Evolutionary conservation across 2,329 filamentous ascomycete species (phyloP).

Genomic region (Pseudomassariella vexata): DNA sequence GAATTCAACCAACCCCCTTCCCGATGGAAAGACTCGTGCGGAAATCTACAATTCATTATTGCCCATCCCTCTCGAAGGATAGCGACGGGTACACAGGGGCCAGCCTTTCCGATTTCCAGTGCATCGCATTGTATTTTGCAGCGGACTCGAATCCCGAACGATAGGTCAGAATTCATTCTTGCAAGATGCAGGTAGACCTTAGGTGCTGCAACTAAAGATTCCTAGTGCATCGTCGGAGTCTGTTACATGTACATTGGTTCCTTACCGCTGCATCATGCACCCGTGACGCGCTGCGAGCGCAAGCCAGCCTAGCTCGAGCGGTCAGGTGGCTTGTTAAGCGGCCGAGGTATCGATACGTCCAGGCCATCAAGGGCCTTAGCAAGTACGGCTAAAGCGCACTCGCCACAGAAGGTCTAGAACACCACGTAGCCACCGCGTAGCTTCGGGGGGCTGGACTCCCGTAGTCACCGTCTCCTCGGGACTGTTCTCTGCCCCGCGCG

Average conservation of each 20-base stretch:
- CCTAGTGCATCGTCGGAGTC: not conserved
- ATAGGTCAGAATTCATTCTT: slow-evolving; percentile 1
- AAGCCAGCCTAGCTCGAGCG: not conserved
- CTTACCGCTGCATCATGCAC: not conserved
- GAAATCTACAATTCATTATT: too few species aligned
- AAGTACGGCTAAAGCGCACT: not conserved
- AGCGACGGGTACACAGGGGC: too few species aligned
- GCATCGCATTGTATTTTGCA: slow-evolving; percentile 4
- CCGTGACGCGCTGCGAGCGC: not conserved
- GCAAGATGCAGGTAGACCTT: not conserved
- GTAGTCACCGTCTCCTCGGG: slow-evolving; percentile 2
- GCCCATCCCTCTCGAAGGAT: too few species aligned
- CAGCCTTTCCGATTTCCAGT: too few species aligned
- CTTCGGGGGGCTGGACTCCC: slow-evolving; percentile 6
- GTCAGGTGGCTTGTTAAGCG: too few species aligned
- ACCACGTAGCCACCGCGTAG: not conserved
- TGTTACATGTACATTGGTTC: not conserved
- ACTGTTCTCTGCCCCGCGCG: too few species aligned
- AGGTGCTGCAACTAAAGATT: slow-evolving; percentile 2
- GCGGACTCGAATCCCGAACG: slow-evolving; percentile 3
- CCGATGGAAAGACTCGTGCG: too few species aligned
- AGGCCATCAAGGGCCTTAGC: not conserved
- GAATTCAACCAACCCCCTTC: too few species aligned
- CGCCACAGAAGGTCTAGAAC: slow-evolving; percentile 6
- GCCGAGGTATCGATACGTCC: slow-evolving; percentile 3